Evolutionary conservation across 768 basidiomycete species (phyloP).

Genomic region (Leucogyrophana mollusca): DNA sequence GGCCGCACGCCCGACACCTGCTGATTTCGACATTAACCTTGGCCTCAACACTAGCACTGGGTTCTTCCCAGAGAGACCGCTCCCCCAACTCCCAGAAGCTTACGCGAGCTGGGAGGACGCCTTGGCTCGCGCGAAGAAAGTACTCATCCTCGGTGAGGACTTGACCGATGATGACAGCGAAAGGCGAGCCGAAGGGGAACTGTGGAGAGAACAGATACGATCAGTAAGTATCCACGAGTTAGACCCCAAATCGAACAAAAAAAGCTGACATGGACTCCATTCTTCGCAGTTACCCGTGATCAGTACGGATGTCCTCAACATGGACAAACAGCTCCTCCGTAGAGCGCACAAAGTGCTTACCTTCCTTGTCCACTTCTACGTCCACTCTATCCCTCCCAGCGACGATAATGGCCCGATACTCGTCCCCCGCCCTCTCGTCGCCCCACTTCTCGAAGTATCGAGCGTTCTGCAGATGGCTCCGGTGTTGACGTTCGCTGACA

Average conservation of each 20-base stretch:
- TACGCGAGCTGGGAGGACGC: constrained; percentile 75
- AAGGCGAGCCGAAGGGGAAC: constrained; percentile 55
- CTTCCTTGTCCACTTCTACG: constrained; percentile 88
- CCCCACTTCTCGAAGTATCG: constrained; percentile 79
- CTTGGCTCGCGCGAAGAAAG: constrained; percentile 49
- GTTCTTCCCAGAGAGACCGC: constrained; percentile 74
- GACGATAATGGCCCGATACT: constrained; percentile 39
- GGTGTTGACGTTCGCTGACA: constrained; percentile 93
- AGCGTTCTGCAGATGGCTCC: constrained; percentile 82
- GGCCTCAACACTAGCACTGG: constrained; percentile 57
- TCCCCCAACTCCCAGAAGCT: constrained; percentile 50
- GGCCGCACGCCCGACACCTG: constrained; percentile 33
- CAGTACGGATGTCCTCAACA: constrained; percentile 48
- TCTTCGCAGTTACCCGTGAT: constrained; percentile 68
- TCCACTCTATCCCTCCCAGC: constrained; percentile 67
- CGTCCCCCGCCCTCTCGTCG: constrained; percentile 74
- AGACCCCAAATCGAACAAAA: constrained; percentile 5
- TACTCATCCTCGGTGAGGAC: constrained; percentile 60
- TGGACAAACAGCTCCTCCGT: constrained; percentile 62
- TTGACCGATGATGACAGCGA: constrained; percentile 42
- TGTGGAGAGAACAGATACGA: constrained; percentile 65
- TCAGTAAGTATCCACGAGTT: constrained; percentile 46
- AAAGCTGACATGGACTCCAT: constrained; percentile 9
- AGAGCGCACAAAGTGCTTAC: constrained; percentile 89
- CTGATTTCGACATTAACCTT: constrained; percentile 52